Evolutionary conservation across 2,329 filamentous ascomycete species (phyloP).

Genomic region (Fusarium anthophilum): DNA sequence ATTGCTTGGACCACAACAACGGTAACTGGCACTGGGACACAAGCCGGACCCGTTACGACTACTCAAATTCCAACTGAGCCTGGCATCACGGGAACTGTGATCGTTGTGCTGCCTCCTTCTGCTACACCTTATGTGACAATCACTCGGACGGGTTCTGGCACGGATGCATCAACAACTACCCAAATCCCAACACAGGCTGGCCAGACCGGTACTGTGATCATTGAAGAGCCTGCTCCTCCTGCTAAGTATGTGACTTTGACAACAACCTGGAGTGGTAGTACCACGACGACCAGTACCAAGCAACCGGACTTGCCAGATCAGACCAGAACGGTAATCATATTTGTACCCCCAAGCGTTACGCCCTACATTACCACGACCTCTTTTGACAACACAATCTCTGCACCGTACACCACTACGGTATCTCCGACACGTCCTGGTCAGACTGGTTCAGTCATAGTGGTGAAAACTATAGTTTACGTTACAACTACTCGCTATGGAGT

Average conservation of each 20-base stretch:
- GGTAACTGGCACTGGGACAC: no score
- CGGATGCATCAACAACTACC: no score
- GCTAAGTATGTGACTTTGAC: neutral
- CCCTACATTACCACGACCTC: neutral
- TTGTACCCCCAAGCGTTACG: neutral
- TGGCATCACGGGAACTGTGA: no score
- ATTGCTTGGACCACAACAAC: neutral
- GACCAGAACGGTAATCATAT: neutral
- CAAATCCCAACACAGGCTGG: neutral
- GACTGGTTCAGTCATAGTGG: neutral
- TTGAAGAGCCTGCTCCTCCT: neutral
- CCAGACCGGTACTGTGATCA: neutral
- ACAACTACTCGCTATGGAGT: constrained; percentile 5
- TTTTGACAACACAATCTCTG: neutral
- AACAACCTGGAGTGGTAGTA: accelerated
- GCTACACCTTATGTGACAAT: no score
- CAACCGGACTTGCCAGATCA: neutral
- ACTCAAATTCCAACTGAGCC: no score
- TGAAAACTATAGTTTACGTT: neutral
- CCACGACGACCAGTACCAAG: neutral
- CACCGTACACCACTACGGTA: neutral
- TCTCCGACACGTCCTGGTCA: neutral
- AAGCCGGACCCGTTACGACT: no score
- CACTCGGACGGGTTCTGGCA: no score
- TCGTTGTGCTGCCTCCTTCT: no score